These are phyloP conservation scores for Cadophora gregata DNA, from an alignment of 2,329 filamentous ascomycete species.

Conservation along the genomic window DNA sequence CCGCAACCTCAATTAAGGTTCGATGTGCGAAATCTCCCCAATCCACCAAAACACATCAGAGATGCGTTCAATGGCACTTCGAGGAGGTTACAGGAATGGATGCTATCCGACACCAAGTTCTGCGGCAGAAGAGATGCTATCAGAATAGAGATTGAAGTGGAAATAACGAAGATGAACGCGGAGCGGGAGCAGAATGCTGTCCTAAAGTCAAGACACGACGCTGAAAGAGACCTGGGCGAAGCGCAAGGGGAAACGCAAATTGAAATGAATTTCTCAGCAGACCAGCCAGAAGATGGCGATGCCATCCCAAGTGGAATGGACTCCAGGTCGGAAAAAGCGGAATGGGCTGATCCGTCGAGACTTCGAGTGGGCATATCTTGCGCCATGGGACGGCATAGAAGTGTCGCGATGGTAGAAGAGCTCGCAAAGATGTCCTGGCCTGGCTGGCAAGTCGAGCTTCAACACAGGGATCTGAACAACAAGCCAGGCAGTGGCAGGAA, in stretches of 20 bases:
- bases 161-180: slow-evolving; percentile 11
- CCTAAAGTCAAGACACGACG: slow-evolving; percentile 7
- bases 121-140: slow-evolving; percentile 26
- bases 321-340: not conserved
- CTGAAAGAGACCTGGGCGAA: not conserved
- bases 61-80: slow-evolving; percentile 31
- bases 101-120: slow-evolving; percentile 25
- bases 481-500: slow-evolving; percentile 23
- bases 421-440: slow-evolving; percentile 31
- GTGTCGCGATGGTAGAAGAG: slow-evolving; percentile 35
- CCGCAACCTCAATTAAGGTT: slow-evolving; percentile 28
- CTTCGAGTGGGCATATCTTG: slow-evolving; percentile 32
- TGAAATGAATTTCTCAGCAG: not conserved
- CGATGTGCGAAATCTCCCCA: slow-evolving; percentile 31
- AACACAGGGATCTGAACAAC: slow-evolving; percentile 31
- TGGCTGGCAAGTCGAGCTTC: slow-evolving; percentile 31
- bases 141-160: slow-evolving; percentile 21
- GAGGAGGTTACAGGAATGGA: slow-evolving; percentile 32
- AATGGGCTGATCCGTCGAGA: not conserved
- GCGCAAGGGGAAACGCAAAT: not conserved
- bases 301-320: not conserved
- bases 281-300: slow-evolving; percentile 5
- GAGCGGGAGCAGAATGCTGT: slow-evolving; percentile 17
- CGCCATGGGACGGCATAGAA: slow-evolving; percentile 35
- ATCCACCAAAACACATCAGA: slow-evolving; percentile 34